These are phyloP conservation scores for Fusarium caatingaense DNA, from an alignment of 2,329 filamentous ascomycete genomes.

Conservation along the genomic window DNA sequence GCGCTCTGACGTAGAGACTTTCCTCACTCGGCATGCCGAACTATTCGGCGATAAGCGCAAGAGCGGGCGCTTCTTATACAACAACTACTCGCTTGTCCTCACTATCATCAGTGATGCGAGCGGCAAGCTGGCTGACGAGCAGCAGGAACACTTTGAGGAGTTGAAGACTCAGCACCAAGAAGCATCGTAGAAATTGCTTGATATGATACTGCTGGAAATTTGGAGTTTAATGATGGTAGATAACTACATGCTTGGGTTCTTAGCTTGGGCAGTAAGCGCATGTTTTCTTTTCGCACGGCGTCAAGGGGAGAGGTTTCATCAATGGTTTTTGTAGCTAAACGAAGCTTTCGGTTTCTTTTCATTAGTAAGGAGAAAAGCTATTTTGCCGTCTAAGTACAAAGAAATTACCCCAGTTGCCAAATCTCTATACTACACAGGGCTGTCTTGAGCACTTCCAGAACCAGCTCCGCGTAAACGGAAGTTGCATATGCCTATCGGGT, in stretches of 20 bases:
- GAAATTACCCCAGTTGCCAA: slow-evolving; percentile 6
- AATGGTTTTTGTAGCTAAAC: slow-evolving; percentile 25
- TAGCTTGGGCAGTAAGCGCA: slow-evolving; percentile 30
- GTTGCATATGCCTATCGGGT: slow-evolving; percentile 24
- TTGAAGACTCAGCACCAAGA: slow-evolving; percentile 70
- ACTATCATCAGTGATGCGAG: slow-evolving; percentile 87
- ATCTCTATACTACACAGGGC: slow-evolving; percentile 12
- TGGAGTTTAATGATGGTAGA: slow-evolving; percentile 6
- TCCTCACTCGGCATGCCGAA: slow-evolving; percentile 81
- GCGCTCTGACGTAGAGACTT: slow-evolving; percentile 83
- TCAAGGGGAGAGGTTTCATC: slow-evolving; percentile 33
- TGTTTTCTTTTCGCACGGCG: slow-evolving; percentile 43
- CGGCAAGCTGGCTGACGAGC: slow-evolving; percentile 79
- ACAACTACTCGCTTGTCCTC: slow-evolving; percentile 94
- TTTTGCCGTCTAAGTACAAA: slow-evolving; percentile 17
- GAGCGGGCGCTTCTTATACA: slow-evolving; percentile 88
- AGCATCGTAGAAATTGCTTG: slow-evolving; percentile 19
- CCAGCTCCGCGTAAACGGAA: background rate
- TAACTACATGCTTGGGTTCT: slow-evolving; percentile 11
- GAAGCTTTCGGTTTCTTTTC: slow-evolving; percentile 14
- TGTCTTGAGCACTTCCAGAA: background rate
- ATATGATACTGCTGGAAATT: background rate
- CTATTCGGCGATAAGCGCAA: slow-evolving; percentile 82
- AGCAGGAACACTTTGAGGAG: slow-evolving; percentile 78
- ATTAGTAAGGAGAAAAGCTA: slow-evolving; percentile 7